Base-by-base conservation (phyloP, 352 stramenopile species). In the Phytophthora pseudosyringae region DNA sequence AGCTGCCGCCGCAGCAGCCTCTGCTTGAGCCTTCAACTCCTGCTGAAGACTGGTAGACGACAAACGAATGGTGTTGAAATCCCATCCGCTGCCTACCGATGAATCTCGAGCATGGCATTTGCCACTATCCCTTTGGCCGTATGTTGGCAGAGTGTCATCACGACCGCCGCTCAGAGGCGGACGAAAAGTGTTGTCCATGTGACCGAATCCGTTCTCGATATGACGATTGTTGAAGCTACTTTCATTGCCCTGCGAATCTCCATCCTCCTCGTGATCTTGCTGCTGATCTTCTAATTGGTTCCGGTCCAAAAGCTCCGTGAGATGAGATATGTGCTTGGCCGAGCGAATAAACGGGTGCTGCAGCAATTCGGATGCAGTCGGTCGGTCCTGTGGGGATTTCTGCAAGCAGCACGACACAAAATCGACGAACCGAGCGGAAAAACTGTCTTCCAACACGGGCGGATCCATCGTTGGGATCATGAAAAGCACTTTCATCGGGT, bases 401-500 rank as follows among this genome's bases (percentile, higher is more conserved):
- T 88, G 75, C 41, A 99, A 71, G 62, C 94, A 98, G 32, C 71
- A 66, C 1, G 75, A 75, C 11, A 98, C 81, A 70, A 99, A 99
- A 67, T 98, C 85, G 38, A 90, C 81, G 57, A 95, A 90, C 50
- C 75, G 73, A 11, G 69, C 32, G n/a, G 86, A 93, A 57, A 94
- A 94, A 29, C 68, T 76, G 33, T 74, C 86, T 43, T 94, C 83
- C 7, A 99, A 79, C 32, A 70, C 80, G 3, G 95, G 91, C 38
- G 94, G 89, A 7, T 96, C 89, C 73, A 97, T 97, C 39, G 94
- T 97, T 5, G 98, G 97, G 71, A 99, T 99, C 64, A 99, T 90
- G 74, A 99, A 99, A 57, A 99, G 95, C 50, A 98, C 98, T 71
- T 98, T 92, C 83, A 99, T 98, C 6, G 98, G 98, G 75, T 99